These are phyloP conservation scores for Ambrosiella cleistominuta DNA, from an alignment of 2,329 filamentous ascomycete genomes.

Conservation along the genomic window DNA sequence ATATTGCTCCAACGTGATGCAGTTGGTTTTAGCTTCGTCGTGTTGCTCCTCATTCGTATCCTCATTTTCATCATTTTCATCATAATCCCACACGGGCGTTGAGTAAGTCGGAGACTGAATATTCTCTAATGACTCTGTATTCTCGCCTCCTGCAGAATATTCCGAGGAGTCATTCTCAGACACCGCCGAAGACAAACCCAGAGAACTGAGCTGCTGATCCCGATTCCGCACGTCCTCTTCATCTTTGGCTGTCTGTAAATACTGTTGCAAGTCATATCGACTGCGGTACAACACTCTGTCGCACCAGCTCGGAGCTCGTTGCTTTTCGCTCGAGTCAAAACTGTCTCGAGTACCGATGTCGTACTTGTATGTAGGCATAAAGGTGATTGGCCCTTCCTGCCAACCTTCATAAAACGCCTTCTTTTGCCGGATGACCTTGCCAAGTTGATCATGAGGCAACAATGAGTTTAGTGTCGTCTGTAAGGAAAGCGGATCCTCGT, in stretches of 20 bases:
- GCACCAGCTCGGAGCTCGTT: constrained; percentile 86
- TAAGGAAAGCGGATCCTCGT: constrained; percentile 66
- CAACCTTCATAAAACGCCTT: constrained; percentile 83
- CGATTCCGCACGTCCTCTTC: constrained; percentile 45
- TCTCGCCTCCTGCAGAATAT: not conserved
- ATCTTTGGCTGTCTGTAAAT: constrained; percentile 46
- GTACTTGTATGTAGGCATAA: constrained; percentile 94
- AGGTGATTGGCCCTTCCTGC: constrained; percentile 73
- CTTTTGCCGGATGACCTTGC: constrained; percentile 51
- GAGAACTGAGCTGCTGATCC: constrained; percentile 72
- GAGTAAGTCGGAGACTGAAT: constrained; percentile 42
- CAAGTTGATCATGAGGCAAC: constrained; percentile 76
- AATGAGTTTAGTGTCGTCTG: constrained; percentile 78
- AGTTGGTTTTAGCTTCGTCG: constrained; percentile 12
- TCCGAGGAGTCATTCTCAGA: constrained; percentile 18
- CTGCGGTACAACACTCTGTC: constrained; percentile 83
- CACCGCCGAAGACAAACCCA: constrained; percentile 53
- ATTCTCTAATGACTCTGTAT: constrained; percentile 77
- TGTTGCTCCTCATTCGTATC: not conserved
- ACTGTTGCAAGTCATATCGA: constrained; percentile 46
- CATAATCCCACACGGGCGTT: constrained; percentile 15
- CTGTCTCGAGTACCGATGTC: constrained; percentile 82
- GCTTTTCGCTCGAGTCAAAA: constrained; percentile 93
- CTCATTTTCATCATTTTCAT: constrained; percentile 10
- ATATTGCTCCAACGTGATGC: constrained; percentile 48